Evolutionary conservation across 2,329 filamentous ascomycete genomes (phyloP).

Genomic region (Cordyceps militaris): DNA sequence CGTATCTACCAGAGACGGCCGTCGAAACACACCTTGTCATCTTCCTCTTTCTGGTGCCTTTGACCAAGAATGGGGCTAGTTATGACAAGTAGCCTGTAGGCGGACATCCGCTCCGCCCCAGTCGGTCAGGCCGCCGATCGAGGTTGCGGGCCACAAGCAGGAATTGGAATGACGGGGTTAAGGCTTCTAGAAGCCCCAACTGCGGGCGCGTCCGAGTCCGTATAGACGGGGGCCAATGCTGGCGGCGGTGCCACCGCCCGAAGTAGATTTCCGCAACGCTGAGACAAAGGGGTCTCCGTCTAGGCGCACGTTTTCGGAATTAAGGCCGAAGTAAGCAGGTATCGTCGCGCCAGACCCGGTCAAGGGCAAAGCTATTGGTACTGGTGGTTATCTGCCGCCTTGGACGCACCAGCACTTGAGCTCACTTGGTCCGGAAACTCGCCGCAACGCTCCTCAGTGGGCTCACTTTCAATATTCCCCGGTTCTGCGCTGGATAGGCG

Average conservation of each 20-base stretch:
- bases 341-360: not conserved
- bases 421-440: not conserved
- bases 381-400: not conserved
- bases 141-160: not conserved
- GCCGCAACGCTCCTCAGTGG: not conserved
- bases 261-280: not conserved
- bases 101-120: not conserved
- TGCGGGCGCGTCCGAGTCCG: not conserved
- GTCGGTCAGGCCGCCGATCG: not conserved
- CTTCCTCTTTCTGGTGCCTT: not conserved
- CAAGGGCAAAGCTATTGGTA: not conserved
- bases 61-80: not conserved
- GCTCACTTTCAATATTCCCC: not conserved
- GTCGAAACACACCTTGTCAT: not conserved
- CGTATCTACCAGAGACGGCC: not conserved
- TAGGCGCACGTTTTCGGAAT: not conserved
- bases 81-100: not conserved
- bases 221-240: not conserved
- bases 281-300: not conserved
- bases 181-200: not conserved
- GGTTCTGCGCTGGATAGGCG: not conserved
- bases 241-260: not conserved
- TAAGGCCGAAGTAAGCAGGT: not conserved
- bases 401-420: not conserved
- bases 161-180: not conserved